These are phyloP conservation scores for Parascedosporium putredinis DNA, from an alignment of 2,329 filamentous ascomycete genomes.

Conservation along the genomic window DNA sequence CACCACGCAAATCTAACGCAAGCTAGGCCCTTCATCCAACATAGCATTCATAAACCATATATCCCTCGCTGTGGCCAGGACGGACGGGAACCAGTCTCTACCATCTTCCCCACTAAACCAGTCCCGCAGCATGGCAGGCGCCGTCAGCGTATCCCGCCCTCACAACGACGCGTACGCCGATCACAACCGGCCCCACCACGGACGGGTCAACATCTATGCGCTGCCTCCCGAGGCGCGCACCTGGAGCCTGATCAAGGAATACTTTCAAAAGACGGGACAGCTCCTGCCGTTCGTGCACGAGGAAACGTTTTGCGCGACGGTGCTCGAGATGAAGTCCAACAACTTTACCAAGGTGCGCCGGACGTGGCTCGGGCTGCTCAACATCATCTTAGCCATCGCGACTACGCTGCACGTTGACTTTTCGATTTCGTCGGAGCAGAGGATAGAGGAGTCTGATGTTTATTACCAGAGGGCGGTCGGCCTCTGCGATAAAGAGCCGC, in stretches of 20 bases:
- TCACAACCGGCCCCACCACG: neutral
- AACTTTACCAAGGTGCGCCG: slow-evolving; percentile 19
- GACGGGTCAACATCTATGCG: slow-evolving; percentile 2
- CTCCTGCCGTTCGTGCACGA: slow-evolving; percentile 21
- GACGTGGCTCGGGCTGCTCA: slow-evolving; percentile 35
- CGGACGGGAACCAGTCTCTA: neutral
- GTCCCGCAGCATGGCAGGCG: no score
- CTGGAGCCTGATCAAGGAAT: slow-evolving; percentile 14
- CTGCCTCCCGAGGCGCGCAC: slow-evolving; percentile 13
- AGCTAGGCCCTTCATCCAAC: slow-evolving; percentile 16
- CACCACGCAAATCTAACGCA: neutral
- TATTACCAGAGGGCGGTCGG: slow-evolving; percentile 29
- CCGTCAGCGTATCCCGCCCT: no score
- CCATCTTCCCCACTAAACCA: no score
- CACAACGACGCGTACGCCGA: slow-evolving; percentile 7
- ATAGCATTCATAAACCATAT: slow-evolving; percentile 15
- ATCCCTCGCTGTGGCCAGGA: neutral
- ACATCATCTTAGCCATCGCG: slow-evolving; percentile 36
- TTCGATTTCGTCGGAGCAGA: slow-evolving; percentile 19
- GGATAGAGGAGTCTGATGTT: slow-evolving; percentile 26
- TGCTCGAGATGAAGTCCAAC: slow-evolving; percentile 16
- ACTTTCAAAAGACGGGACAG: slow-evolving; percentile 18
- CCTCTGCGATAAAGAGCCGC: slow-evolving; percentile 27
- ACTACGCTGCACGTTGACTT: slow-evolving; percentile 18
- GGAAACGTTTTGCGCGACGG: slow-evolving; percentile 15